Evolutionary conservation across 208 protist genomes (phyloP).

Genomic region (Angomonas ambiguus): DNA sequence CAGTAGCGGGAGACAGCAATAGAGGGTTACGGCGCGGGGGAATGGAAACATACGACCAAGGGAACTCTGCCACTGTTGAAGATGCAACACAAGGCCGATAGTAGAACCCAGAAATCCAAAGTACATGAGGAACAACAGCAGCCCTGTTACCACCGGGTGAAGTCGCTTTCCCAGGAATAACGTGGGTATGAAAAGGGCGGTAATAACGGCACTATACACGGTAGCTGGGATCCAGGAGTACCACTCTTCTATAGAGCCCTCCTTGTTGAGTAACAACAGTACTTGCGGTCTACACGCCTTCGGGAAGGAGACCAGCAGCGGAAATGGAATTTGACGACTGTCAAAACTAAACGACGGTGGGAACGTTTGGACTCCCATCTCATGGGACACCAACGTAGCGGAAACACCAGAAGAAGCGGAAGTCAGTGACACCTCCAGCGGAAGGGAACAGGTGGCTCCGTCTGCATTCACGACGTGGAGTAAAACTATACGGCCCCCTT

Average conservation of each 20-base stretch:
- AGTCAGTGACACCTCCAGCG: neutral
- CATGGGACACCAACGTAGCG: neutral
- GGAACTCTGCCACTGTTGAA: conserved; percentile 51
- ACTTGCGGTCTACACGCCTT: conserved; percentile 32
- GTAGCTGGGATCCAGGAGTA: conserved; percentile 62
- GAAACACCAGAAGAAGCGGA: neutral
- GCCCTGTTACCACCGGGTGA: conserved; percentile 16
- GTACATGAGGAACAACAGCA: conserved; percentile 36
- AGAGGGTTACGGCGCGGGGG: conserved; percentile 55
- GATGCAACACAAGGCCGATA: conserved; percentile 53
- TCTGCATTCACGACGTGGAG: neutral
- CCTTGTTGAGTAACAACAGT: conserved; percentile 29
- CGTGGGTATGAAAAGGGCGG: conserved; percentile 19
- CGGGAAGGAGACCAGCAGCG: conserved; percentile 17
- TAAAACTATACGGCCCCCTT: neutral
- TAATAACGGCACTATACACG: conserved; percentile 34
- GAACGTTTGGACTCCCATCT: neutral
- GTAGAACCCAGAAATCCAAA: conserved; percentile 54
- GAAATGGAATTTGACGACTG: neutral
- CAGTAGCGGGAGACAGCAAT: conserved; percentile 48
- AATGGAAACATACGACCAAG: conserved; percentile 61
- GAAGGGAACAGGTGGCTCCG: neutral
- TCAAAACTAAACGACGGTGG: conserved; percentile 18
- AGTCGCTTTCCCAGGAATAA: conserved; percentile 20
- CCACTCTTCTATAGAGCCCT: conserved; percentile 44